phyloP scores from a whole-genome alignment of 2,329 filamentous ascomycete genomes.

The Teratosphaeria destructans region DNA sequence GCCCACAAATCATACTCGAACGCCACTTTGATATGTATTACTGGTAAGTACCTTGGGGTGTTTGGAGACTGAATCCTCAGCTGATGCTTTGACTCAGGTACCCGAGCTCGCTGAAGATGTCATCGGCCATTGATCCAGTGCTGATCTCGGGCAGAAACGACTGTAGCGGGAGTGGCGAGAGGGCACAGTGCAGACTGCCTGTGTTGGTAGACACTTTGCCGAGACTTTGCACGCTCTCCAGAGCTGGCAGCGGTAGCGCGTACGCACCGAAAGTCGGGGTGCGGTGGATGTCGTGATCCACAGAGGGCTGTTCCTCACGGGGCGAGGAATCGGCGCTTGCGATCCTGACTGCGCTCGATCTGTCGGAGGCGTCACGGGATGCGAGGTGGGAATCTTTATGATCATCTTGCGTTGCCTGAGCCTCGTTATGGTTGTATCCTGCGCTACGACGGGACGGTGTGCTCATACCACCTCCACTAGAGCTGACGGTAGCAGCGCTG shows the following conservation, averaged over 20 bases:
- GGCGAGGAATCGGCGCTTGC: neutral
- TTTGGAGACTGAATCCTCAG: neutral
- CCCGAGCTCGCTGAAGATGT: slow-evolving; percentile 22
- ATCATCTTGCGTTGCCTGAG: neutral
- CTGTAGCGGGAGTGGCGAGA: neutral
- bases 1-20: neutral
- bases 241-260: slow-evolving; percentile 1
- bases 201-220: slow-evolving; percentile 1
- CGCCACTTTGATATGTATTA: neutral
- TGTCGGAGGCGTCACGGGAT: slow-evolving; percentile 3
- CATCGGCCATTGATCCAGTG: slow-evolving; percentile 14
- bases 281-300: neutral
- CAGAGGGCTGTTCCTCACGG: neutral
- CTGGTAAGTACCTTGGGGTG: neutral
- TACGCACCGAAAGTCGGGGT: slow-evolving; percentile 1
- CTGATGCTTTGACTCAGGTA: slow-evolving; percentile 19
- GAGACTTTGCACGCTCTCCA: slow-evolving; percentile 3
- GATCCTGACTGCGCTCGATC: slow-evolving; percentile 3
- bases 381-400: neutral
- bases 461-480: slow-evolving; percentile 14
- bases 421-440: slow-evolving; percentile 2
- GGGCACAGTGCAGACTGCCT: neutral
- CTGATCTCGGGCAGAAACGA: slow-evolving; percentile 1
- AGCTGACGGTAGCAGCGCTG: slow-evolving; percentile 23
- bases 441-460: slow-evolving; percentile 17